These are phyloP conservation scores for Cladosporium oxysporum DNA, from an alignment of 2,329 filamentous ascomycete species.

Conservation along the genomic window DNA sequence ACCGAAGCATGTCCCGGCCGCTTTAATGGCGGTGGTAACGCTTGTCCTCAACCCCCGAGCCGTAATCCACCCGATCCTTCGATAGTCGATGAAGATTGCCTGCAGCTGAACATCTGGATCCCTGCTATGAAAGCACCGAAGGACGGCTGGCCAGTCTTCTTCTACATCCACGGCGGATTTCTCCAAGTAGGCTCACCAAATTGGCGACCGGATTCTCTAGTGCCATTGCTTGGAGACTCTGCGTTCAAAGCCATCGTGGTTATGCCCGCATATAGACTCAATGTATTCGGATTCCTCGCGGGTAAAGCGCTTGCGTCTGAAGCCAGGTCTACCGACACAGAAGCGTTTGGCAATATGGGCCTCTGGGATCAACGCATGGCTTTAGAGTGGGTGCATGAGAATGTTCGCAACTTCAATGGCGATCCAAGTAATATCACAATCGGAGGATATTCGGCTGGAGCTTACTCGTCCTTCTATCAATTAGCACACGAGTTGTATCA, in stretches of 20 bases:
- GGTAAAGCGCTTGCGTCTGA: constrained; percentile 50
- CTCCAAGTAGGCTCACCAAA: constrained; percentile 58
- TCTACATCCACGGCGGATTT: constrained; percentile 47
- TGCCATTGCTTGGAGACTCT: constrained; percentile 49
- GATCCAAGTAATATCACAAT: constrained; percentile 54
- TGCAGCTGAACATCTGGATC: constrained; percentile 59
- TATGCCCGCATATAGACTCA: constrained; percentile 58
- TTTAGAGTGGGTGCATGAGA: constrained; percentile 57
- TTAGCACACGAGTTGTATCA: constrained; percentile 54
- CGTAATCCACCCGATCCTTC: not conserved
- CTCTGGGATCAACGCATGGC: constrained; percentile 61
- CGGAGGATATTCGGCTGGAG: constrained; percentile 58
- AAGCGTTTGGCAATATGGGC: constrained; percentile 52
- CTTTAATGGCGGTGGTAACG: not conserved
- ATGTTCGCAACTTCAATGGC: constrained; percentile 54
- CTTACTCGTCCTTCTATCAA: constrained; percentile 52
- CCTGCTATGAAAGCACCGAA: constrained; percentile 47
- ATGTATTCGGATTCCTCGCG: constrained; percentile 58
- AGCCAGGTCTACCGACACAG: constrained; percentile 25
- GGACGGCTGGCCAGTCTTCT: constrained; percentile 52
- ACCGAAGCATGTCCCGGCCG: too few species aligned
- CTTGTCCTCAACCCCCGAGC: not conserved
- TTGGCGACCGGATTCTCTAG: constrained; percentile 41
- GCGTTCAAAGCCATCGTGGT: constrained; percentile 50
- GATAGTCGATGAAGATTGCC: constrained; percentile 52